Evolutionary conservation across 306 rosid species (phyloP), one percentile per base, ranked within the genome.

Genomic region (Vigna angularis): DNA sequence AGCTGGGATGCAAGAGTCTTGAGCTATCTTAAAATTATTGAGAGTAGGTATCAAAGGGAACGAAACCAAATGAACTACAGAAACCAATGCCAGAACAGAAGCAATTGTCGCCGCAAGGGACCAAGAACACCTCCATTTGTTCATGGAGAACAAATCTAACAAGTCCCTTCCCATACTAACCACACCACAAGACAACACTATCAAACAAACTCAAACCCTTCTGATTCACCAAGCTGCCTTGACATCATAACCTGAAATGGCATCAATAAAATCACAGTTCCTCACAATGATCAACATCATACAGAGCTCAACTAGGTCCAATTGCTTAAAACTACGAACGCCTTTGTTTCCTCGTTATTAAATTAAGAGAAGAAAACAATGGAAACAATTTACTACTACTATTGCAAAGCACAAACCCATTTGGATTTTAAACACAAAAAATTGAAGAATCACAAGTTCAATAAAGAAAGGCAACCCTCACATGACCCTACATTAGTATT

Each of bases 11-110:
- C 97, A 91, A 20, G 91, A 75, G 72, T 85, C 83, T 73, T 68
- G 90, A 28, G 87, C 79, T 75, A 84, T 87, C 75, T 84, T 90
- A 26, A 92, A 88, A 83, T 91, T 89, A 82, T 81, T 79, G 50
- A 91, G 83, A 76, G 93, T 58, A 72, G 98, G 96, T 26, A 85
- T 82, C 89, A 92, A 72, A 24, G 98, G 98, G 85, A 88, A 90
- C 85, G 90, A 83, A 86, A 92, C 93, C 64, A 91, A 75, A 87
- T 92, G 98, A 34, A 95, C 89, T 1, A 87, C 73, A 18, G 92
- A 89, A 76, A 82, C 88, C 88, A 95, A 70, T 38, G 86, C 93
- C 74, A 91, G 52, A 77, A 88, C 65, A 61, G 93, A 88, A 63
- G 90, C 91, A 87, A 92, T 49, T 4, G 93, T 68, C 6, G 89